Evolutionary conservation across 768 basidiomycete species (phyloP).

Genomic region (Auricularia cornea): DNA sequence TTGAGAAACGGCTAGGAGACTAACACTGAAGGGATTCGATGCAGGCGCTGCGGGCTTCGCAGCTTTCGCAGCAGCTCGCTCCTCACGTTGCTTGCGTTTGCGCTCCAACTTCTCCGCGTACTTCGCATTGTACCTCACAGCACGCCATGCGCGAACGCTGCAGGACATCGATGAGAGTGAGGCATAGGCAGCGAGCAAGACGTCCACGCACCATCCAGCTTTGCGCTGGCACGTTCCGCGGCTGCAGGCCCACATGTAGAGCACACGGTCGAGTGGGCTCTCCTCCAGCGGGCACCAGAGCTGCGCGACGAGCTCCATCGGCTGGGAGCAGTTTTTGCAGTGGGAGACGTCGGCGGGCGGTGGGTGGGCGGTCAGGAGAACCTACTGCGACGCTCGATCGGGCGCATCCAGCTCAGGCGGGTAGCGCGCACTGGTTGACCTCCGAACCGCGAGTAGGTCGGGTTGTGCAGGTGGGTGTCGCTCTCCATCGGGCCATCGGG

Average conservation of each 20-base stretch:
- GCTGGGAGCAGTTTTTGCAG: conserved; percentile 62
- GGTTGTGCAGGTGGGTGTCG: conserved; percentile 53
- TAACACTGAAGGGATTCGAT: conserved; percentile 64
- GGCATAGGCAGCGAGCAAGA: conserved; percentile 5
- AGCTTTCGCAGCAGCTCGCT: conserved; percentile 23
- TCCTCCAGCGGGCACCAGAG: conserved; percentile 87
- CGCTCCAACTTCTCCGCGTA: conserved; percentile 67
- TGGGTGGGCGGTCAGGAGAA: conserved; percentile 57
- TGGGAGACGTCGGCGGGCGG: conserved; percentile 54
- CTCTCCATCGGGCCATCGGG: conserved; percentile 65
- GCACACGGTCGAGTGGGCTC: conserved; percentile 74
- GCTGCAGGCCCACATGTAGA: conserved; percentile 83
- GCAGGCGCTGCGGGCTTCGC: conserved; percentile 27
- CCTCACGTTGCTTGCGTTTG: conserved; percentile 19
- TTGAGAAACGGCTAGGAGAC: conserved; percentile 14
- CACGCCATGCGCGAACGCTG: conserved; percentile 79
- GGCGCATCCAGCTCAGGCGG: conserved; percentile 25
- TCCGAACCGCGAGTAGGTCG: conserved; percentile 82
- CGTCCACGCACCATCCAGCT: conserved; percentile 56
- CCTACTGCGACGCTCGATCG: conserved; percentile 37
- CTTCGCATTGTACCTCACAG: conserved; percentile 57
- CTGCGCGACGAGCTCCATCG: conserved; percentile 79
- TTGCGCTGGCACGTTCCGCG: conserved; percentile 62
- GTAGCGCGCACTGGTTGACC: conserved; percentile 76
- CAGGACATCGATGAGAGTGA: neutral